phyloP scores from a whole-genome alignment of 345 rosid genomes.

The Gossypium bickii region DNA sequence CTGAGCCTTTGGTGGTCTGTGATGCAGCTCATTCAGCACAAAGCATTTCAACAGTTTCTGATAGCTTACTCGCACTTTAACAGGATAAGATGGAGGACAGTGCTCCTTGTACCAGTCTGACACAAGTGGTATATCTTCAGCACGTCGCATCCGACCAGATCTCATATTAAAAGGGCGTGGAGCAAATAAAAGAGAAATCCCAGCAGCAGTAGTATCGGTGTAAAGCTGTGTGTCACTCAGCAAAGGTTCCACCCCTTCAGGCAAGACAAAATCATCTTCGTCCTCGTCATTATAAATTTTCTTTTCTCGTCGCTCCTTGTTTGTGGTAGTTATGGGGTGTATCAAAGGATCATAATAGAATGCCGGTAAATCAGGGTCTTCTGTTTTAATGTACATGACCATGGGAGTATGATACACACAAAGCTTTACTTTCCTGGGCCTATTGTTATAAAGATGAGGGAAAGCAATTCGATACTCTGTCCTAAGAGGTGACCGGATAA shows the following conservation, averaged over 20 bases:
- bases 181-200: slow-evolving; percentile 85
- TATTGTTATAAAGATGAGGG: slow-evolving; percentile 94
- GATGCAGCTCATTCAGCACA: slow-evolving; percentile 96
- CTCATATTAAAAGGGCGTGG: slow-evolving; percentile 98
- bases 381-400: slow-evolving; percentile 96
- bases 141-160: slow-evolving; percentile 87
- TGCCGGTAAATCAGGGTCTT: slow-evolving; percentile 98
- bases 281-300: slow-evolving; percentile 70
- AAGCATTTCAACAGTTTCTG: slow-evolving; percentile 94
- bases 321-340: slow-evolving; percentile 83
- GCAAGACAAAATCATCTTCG: slow-evolving; percentile 72
- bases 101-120: slow-evolving; percentile 99
- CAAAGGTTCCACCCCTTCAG: slow-evolving; percentile 90
- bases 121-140: slow-evolving; percentile 97
- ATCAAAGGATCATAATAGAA: slow-evolving; percentile 97
- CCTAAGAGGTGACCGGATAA: slow-evolving; percentile 93
- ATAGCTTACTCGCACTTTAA: slow-evolving; percentile 97
- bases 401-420: slow-evolving; percentile 91
- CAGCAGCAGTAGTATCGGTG: slow-evolving; percentile 99
- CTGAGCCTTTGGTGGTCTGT: slow-evolving; percentile 99
- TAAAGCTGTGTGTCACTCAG: slow-evolving; percentile 80
- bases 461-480: slow-evolving; percentile 96
- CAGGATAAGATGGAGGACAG: slow-evolving; percentile 98
- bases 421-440: slow-evolving; percentile 96
- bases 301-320: slow-evolving; percentile 86